Evolutionary conservation across 192 early-diverging fungal species (phyloP).

Genomic region (Chytriomyces confervae): DNA sequence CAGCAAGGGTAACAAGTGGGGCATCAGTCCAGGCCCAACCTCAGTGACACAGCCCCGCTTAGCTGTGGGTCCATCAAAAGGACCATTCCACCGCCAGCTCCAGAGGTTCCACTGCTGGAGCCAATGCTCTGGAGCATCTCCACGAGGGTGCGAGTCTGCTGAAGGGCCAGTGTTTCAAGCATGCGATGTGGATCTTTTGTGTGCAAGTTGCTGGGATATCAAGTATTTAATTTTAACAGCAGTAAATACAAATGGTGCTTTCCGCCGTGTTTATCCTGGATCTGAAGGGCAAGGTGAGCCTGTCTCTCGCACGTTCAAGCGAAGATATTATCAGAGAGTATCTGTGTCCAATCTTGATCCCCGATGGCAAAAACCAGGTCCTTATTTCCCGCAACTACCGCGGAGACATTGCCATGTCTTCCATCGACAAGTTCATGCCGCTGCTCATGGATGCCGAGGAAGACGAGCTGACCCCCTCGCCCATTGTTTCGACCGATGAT

Average conservation of each 20-base stretch:
- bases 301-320: neutral
- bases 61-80: no score
- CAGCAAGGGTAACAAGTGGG: no score
- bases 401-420: slow-evolving; percentile 95
- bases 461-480: slow-evolving; percentile 85
- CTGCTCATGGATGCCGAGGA: slow-evolving; percentile 91
- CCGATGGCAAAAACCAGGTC: slow-evolving; percentile 51
- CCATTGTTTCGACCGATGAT: slow-evolving; percentile 89
- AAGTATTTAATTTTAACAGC: no score
- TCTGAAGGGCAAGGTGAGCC: slow-evolving; percentile 88
- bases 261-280: slow-evolving; percentile 90
- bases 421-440: slow-evolving; percentile 98
- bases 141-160: no score
- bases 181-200: no score
- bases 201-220: no score
- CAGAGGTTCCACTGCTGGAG: no score
- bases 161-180: no score
- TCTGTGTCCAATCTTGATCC: neutral
- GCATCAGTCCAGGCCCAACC: no score
- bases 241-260: slow-evolving; percentile 40
- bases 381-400: slow-evolving; percentile 98
- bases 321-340: neutral
- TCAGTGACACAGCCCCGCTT: no score
- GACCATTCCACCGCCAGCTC: no score
- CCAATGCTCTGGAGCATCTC: no score